phyloP scores from a whole-genome alignment of 352 stramenopile species.

The Pythium brachiatum region DNA sequence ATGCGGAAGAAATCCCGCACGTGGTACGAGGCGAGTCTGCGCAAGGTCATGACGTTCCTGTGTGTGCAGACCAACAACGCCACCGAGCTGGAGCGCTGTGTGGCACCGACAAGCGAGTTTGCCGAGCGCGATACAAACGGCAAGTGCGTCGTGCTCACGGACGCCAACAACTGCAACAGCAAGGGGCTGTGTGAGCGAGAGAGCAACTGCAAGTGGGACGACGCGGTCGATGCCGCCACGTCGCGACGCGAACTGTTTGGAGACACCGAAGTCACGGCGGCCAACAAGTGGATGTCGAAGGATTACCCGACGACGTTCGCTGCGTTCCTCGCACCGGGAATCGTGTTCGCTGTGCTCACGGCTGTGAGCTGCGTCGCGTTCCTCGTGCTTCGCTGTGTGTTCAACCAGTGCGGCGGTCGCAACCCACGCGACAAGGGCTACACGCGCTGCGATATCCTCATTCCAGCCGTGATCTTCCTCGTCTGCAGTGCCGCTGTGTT shows the following conservation, averaged over 20 bases:
- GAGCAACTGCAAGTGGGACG: constrained; percentile 84
- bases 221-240: constrained; percentile 37
- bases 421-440: constrained; percentile 78
- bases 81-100: constrained; percentile 58
- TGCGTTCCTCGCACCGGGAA: constrained; percentile 63
- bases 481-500: constrained; percentile 72
- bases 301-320: constrained; percentile 70
- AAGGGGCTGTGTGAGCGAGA: constrained; percentile 66
- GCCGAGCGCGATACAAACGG: constrained; percentile 51
- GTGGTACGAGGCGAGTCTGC: constrained; percentile 72
- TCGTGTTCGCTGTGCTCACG: constrained; percentile 69
- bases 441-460: constrained; percentile 71
- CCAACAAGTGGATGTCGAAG: constrained; percentile 60
- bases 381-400: constrained; percentile 68
- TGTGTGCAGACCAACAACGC: constrained; percentile 51
- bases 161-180: constrained; percentile 45
- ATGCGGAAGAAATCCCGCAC: constrained; percentile 63
- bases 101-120: constrained; percentile 38
- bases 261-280: constrained; percentile 45
- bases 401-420: constrained; percentile 76
- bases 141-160: constrained; percentile 53
- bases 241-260: constrained; percentile 57
- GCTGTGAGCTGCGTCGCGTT: constrained; percentile 56
- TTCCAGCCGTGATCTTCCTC: constrained; percentile 60
- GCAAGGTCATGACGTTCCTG: constrained; percentile 67